phyloP scores from a whole-genome alignment of 176 grass and related monocot genomes.

The Aegilops bicornis region DNA sequence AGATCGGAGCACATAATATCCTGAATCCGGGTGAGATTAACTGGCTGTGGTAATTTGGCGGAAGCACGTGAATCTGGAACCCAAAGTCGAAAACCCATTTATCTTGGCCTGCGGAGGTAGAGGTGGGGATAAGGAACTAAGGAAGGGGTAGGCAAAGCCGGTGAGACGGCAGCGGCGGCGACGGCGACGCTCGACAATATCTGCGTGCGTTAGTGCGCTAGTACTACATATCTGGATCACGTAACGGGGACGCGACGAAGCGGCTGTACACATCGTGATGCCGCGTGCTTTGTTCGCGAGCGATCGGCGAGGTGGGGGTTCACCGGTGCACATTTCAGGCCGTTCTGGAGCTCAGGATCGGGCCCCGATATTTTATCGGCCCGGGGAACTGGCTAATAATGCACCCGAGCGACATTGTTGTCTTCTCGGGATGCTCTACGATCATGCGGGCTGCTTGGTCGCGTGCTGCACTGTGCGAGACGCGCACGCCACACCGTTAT shows the following conservation, averaged over 20 bases:
- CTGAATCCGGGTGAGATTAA: not conserved
- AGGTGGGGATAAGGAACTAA: too few species aligned
- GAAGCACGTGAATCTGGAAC: not conserved
- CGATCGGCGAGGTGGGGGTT: not conserved
- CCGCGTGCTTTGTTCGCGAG: not conserved
- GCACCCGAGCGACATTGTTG: not conserved
- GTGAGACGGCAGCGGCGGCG: conserved; percentile 14
- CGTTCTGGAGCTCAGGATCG: not conserved
- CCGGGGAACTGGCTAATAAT: not conserved
- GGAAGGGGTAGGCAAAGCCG: not conserved
- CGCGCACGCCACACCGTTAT: too few species aligned
- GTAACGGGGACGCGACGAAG: not conserved
- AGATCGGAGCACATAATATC: not conserved
- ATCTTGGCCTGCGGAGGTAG: not conserved
- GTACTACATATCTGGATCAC: not conserved
- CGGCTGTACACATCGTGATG: not conserved
- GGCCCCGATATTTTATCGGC: not conserved
- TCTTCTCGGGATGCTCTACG: not conserved
- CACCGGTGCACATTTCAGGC: not conserved
- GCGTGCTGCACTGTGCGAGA: not conserved
- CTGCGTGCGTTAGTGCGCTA: not conserved
- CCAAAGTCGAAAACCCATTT: not conserved
- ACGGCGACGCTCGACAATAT: conserved; percentile 40
- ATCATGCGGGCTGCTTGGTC: not conserved
- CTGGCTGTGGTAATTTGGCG: not conserved